These are phyloP conservation scores for Exophiala sideris DNA, from an alignment of 2,329 filamentous ascomycete genomes.

Conservation along the genomic window DNA sequence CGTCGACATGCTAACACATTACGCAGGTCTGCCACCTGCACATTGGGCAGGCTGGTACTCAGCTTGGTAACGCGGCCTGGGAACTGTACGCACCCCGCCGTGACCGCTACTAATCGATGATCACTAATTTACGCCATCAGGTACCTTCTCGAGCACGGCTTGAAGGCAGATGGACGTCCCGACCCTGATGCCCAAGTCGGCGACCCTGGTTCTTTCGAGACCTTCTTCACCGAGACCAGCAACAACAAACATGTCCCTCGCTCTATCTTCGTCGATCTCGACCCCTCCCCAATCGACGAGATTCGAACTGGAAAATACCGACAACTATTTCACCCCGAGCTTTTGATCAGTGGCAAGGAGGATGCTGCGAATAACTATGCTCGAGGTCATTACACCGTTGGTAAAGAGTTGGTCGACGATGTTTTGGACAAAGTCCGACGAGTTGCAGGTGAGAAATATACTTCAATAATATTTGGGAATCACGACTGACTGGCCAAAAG, in stretches of 20 bases:
- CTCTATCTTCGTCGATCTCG: slow-evolving; percentile 65
- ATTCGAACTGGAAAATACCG: slow-evolving; percentile 62
- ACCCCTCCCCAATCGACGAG: slow-evolving; percentile 65
- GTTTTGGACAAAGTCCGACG: slow-evolving; percentile 64
- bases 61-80: slow-evolving; percentile 67
- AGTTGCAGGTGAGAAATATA: slow-evolving; percentile 52
- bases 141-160: slow-evolving; percentile 65
- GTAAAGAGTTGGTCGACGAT: slow-evolving; percentile 63
- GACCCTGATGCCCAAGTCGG: slow-evolving; percentile 54
- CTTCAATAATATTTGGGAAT: neutral
- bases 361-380: slow-evolving; percentile 70
- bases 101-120: slow-evolving; percentile 30
- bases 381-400: slow-evolving; percentile 66
- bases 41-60: slow-evolving; percentile 65
- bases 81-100: slow-evolving; percentile 55
- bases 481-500: slow-evolving; percentile 36
- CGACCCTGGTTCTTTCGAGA: slow-evolving; percentile 59
- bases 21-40: slow-evolving; percentile 62
- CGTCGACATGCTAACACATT: slow-evolving; percentile 11
- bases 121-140: slow-evolving; percentile 36
- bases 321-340: slow-evolving; percentile 63
- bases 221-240: slow-evolving; percentile 64
- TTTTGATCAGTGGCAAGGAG: slow-evolving; percentile 65
- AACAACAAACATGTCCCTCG: slow-evolving; percentile 66
- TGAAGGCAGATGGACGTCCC: slow-evolving; percentile 58